These are phyloP conservation scores for Lachnellula cervina DNA, from an alignment of 2,329 filamentous ascomycete genomes.

Conservation along the genomic window DNA sequence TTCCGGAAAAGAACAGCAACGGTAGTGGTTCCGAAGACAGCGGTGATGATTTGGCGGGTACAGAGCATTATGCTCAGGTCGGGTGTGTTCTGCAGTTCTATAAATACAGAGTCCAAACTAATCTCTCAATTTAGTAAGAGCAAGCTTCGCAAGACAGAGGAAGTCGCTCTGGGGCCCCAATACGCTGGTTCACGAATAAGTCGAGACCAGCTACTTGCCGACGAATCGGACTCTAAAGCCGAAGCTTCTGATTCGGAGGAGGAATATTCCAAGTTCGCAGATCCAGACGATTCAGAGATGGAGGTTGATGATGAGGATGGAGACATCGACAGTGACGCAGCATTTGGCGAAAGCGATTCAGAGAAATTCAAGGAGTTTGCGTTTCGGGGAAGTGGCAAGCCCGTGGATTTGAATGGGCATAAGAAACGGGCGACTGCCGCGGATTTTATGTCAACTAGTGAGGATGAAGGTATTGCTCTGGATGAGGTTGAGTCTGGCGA, in stretches of 20 bases:
- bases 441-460: slow-evolving; percentile 49
- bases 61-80: slow-evolving; percentile 82
- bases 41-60: slow-evolving; percentile 54
- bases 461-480: slow-evolving; percentile 33
- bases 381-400: slow-evolving; percentile 55
- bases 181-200: slow-evolving; percentile 76
- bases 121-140: slow-evolving; percentile 56
- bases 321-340: slow-evolving; percentile 61
- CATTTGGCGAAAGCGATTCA: slow-evolving; percentile 79
- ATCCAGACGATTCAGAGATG: slow-evolving; percentile 52
- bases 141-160: slow-evolving; percentile 71
- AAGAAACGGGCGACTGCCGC: slow-evolving; percentile 45
- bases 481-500: slow-evolving; percentile 23
- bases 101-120: not conserved
- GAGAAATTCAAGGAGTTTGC: slow-evolving; percentile 73
- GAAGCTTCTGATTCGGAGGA: slow-evolving; percentile 33
- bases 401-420: slow-evolving; percentile 33
- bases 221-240: slow-evolving; percentile 36
- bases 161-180: slow-evolving; percentile 65
- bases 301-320: slow-evolving; percentile 51
- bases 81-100: slow-evolving; percentile 43
- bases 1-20: slow-evolving; percentile 20
- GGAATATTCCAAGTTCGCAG: slow-evolving; percentile 32
- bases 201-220: slow-evolving; percentile 59
- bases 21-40: slow-evolving; percentile 46